Evolutionary conservation across 2,329 filamentous ascomycete genomes (phyloP).

Genomic region (Aureobasidium sp.): DNA sequence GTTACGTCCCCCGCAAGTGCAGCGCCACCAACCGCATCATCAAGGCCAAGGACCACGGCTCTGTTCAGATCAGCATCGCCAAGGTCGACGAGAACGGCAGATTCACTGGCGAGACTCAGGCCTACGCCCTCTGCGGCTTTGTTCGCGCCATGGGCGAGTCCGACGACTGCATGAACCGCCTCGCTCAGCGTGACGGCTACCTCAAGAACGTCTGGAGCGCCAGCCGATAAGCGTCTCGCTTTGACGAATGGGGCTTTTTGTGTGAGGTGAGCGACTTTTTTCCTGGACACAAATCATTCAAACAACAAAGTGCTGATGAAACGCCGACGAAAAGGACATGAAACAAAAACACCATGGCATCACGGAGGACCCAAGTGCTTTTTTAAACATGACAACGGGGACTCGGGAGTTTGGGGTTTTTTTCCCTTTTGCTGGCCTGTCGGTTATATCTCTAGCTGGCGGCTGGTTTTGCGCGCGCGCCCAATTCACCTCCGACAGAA

Average conservation of each 20-base stretch:
- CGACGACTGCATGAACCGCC: conserved; percentile 92
- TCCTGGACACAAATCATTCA: background rate
- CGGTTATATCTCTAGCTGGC: background rate
- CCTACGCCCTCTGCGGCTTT: conserved; percentile 96
- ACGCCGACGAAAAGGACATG: background rate
- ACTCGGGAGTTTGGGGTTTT: conserved; percentile 5
- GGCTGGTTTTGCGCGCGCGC: background rate
- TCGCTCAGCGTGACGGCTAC: conserved; percentile 92
- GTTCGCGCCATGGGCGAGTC: conserved; percentile 96
- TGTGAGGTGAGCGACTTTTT: conserved; percentile 11
- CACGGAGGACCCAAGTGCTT: conserved; percentile 1
- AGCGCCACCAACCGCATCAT: conserved; percentile 99
- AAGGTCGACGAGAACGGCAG: conserved; percentile 99
- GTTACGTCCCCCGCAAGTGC: conserved; percentile 99
- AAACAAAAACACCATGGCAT: conserved; percentile 11
- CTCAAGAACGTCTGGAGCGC: conserved; percentile 96
- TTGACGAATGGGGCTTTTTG: background rate
- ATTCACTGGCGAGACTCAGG: conserved; percentile 93
- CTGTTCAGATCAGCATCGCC: conserved; percentile 91
- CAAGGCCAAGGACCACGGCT: conserved; percentile 99
- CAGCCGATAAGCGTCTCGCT: conserved; percentile 41
- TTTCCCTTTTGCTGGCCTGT: background rate
- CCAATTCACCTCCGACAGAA: background rate
- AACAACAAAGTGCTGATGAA: background rate
- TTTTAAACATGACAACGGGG: background rate